Evolutionary conservation across 2,329 filamentous ascomycete species (phyloP), one percentile per base, ranked within the genome.

Genomic region (Sporothrix luriei): DNA sequence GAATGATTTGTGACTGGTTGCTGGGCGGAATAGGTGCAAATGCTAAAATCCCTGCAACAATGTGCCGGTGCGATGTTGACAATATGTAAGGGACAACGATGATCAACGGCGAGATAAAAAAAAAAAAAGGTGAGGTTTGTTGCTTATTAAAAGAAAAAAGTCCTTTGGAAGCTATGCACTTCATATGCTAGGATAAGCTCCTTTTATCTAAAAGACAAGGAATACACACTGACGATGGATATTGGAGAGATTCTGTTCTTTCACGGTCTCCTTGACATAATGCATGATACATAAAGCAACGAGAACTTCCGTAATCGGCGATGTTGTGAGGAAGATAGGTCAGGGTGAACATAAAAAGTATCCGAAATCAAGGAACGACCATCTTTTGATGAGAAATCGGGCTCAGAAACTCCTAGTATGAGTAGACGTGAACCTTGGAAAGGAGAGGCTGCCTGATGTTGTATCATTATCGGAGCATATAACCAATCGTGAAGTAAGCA

Each of bases 391-490:
- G 55, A 24, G 11, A 21, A 61, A 61, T 4, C n/a, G n/a, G n/a
- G n/a, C 38, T 38, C 33, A 24, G n/a, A 43, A 14, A 43, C 33
- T 38, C 55, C 40, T 61, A 11, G 16, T 2, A 19, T 24, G 33
- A 61, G 21, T 6, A 3, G 5, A 43, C 14, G 10, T 24, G 55
- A 38, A 19, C 2, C 4, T 16, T 5, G 7, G 3, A 16, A 10
- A 43, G 13, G n/a, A 11, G 19, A 40, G 5, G 43, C 43, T 10
- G 33, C 33, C 55, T 43, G 55, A 61, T 61, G 43, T 21, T 2
- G 33, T 43, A 38, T 61, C 55, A 43, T 61, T 61, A 61, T 59
- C 55, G 55, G 33, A 43, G 40, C 55, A 59, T 59, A n/a, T n/a
- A 9, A 1, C 11, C 1, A 9, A 1, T 4, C 1, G 4, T 59